Evolutionary conservation across 2,329 filamentous ascomycete genomes (phyloP), one percentile per base, ranked within the genome.

Genomic region (Colletotrichum euphorbiae): DNA sequence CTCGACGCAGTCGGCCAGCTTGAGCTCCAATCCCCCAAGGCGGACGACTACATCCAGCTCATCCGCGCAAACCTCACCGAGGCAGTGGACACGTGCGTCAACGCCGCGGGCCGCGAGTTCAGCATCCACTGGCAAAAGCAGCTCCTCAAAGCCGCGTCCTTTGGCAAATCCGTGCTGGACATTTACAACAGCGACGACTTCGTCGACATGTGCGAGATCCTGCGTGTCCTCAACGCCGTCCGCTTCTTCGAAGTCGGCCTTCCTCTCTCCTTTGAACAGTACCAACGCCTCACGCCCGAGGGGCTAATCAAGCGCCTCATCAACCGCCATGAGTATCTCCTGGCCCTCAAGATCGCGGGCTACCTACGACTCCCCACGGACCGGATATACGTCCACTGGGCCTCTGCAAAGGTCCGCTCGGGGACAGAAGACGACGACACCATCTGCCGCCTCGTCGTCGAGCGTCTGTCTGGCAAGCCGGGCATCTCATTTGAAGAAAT

Each of bases 111-210:
- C 2, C 91, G 97, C 68, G 96, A 99, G 78, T 98, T 94, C 77
- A 93, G 90, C 73, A 84, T 91, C 2, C 90, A 95, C 75, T 97
- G 94, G 93, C 96, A 99, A 76, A 99, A 98, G 77, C 90, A 97
- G 73, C 84, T 99, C 1, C 85, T 99, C n/a, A 97, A 97, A 77
- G 96, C 96, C 6, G 96, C 96, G 0, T 98, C 95, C 0, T 98
- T 98, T 77, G 96, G 96, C 69, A 99, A 99, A 78, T 98, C 96
- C 0, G 96, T 98, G 0, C 86, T 99, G 3, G 96, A 98, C 74
- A 90, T 98, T 12, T 99, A 98, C 80, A 98, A 96, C 79, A 98
- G 94, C 75, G 96, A 99, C 75, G 95, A 99, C 72, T 99, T 98
- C 79, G 96, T 99, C 61, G 95, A 98, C 71, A 98, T 98, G 91